Evolutionary conservation across 1,284 basidiomycete genomes (phyloP), one percentile per base, ranked within the genome.

Genomic region (Apiotrichum akiyoshidainum): DNA sequence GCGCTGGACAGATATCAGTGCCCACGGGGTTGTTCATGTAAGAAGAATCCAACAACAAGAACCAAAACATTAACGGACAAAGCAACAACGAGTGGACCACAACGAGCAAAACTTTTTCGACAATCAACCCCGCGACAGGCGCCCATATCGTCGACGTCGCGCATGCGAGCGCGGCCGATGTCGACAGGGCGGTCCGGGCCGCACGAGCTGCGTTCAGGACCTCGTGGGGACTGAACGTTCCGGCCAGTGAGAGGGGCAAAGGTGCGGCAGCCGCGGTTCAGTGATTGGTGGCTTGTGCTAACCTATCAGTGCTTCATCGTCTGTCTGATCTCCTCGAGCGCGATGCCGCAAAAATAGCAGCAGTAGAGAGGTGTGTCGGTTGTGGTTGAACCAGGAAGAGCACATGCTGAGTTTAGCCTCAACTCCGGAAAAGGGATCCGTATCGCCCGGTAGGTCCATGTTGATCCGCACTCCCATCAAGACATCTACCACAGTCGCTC

Each of bases 271-370:
- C 13, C 17, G 11, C 1, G 42, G 9, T 3, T 4, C 11, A 13
- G 37, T 16, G 37, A 37, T 37, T 37, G 37, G 37, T 16, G 11
- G 5, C 37, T 8, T 44, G 42, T 7, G 42, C 19, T 44, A 44
- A 44, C 12, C 19, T 44, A 44, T 44, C 31, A 65, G 65, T 94
- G 49, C 79, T 96, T 44, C 84, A 88, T 79, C 90, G 88, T 73
- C 85, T 96, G 49, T 93, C 93, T 41, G 91, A 94, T 72, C 82
- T 94, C 62, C 89, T 97, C 63, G 93, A 97, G 78, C 83, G 86
- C 64, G 86, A 95, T 75, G 81, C 84, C 22, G 57, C 58, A n/a
- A 42, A 84, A 60, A 83, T 91, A 19, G 88, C 86, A 6, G 88
- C 89, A 70, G 81, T 91, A 47, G 90, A 92, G 73, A 78, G 83